Evolutionary conservation across 2,329 filamentous ascomycete species (phyloP).

Genomic region (Microdochium paspali): DNA sequence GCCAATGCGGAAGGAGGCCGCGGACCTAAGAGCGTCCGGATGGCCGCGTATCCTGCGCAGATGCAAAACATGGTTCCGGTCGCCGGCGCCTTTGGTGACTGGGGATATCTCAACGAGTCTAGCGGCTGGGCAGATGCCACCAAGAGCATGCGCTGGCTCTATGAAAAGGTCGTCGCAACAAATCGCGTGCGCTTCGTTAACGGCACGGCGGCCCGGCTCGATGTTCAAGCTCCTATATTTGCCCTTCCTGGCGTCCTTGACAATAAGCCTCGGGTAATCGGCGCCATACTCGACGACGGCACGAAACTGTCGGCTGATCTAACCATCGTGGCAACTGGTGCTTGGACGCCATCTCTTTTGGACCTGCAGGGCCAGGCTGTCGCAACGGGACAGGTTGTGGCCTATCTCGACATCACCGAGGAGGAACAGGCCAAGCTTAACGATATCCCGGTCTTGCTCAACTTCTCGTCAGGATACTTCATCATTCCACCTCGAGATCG

Average conservation of each 20-base stretch:
- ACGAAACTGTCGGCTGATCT: conserved; percentile 53
- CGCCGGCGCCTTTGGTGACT: conserved; percentile 45
- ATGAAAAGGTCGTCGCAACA: conserved; percentile 40
- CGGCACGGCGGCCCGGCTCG: conserved; percentile 34
- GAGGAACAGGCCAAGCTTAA: conserved; percentile 58
- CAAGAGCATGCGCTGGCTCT: conserved; percentile 56
- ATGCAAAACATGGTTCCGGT: conserved; percentile 36
- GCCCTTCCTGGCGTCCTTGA: conserved; percentile 15
- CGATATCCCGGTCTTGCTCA: conserved; percentile 62
- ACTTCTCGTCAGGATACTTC: conserved; percentile 64
- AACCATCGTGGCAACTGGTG: conserved; percentile 73
- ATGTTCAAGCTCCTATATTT: background rate
- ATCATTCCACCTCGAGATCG: conserved; percentile 57
- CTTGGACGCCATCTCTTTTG: conserved; percentile 73
- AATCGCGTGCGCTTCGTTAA: conserved; percentile 46
- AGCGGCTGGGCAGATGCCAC: conserved; percentile 79
- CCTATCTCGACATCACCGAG: conserved; percentile 65
- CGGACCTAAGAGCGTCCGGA: conserved; percentile 26
- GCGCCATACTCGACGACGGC: conserved; percentile 45
- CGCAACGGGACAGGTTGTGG: conserved; percentile 74
- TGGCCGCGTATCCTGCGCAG: conserved; percentile 32
- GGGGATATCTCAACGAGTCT: conserved; percentile 64
- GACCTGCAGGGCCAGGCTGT: conserved; percentile 68
- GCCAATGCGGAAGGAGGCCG: conserved; percentile 26
- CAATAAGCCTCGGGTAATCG: conserved; percentile 32